Base-by-base conservation (phyloP, 768 basidiomycete species). In the Lanmaoa pseudosensibilis region DNA sequence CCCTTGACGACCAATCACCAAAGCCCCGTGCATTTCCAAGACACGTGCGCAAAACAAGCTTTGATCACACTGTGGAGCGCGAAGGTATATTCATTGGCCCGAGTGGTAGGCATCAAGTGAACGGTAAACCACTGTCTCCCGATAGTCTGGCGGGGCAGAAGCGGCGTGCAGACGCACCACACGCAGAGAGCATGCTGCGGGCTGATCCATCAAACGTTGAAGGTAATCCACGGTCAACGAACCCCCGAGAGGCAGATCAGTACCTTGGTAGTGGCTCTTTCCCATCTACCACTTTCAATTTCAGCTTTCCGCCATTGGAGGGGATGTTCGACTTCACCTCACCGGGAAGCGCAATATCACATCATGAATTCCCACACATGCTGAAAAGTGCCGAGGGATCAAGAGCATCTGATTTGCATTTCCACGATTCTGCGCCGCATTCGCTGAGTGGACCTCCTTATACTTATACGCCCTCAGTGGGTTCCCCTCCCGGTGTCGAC, bases 1-100 rank as follows among this genome's bases (percentile, higher is more conserved):
- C 65, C 48, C 59, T 53, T 58, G 61, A 79, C 58, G 59, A 71
- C 62, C 62, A 66, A 25, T 65, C 74, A 56, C 65, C 71, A 49
- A 74, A 74, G 58, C 66, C 78, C 61, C 84, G 80, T 59, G 73
- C 80, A 32, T 91, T 94, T 69, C 91, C 94, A 50, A 83, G 88
- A 57, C 88, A 90, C 72, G 91, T 93, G 56, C 84, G 94, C 58
- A 97, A 97, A 78, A 92, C 94, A 45, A 94, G 92, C 73, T 96
- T 94, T 70, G 94, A 97, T 72, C 94, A 94, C 73, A 94, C 94
- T 4, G 87, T 95, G 39, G 80, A 82, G 37, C 83, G 82, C 60
- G 85, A 87, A 58, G 83, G 80, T 37, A 80, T 86, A 52, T 75
- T 84, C 56, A 66, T 76, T 32, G 83, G 81, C 40, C 72, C 83